These are phyloP conservation scores for Escallonia rubra DNA, from an alignment of 129 eudicot genomes.

Conservation along the genomic window DNA sequence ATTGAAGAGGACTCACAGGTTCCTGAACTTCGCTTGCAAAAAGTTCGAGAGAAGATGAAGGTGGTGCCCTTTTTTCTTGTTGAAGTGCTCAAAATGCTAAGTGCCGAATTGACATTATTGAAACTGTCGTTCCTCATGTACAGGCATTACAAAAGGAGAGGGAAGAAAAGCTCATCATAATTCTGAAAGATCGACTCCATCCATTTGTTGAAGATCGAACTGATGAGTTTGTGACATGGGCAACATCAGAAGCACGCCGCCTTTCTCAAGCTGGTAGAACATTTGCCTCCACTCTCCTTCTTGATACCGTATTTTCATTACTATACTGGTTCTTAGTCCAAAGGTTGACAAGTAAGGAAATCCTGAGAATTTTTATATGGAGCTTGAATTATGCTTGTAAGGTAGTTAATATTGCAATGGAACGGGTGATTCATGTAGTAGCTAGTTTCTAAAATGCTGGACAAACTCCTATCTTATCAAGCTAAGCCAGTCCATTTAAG, in stretches of 20 bases:
- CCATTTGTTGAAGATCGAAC: conserved; percentile 60
- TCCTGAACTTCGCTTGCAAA: conserved; percentile 60
- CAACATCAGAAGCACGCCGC: conserved; percentile 63
- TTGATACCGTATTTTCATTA: not conserved
- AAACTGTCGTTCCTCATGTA: conserved; percentile 3
- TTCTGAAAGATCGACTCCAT: conserved; percentile 63
- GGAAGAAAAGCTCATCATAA: conserved; percentile 60
- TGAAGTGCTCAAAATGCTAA: not conserved
- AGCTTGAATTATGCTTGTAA: no score
- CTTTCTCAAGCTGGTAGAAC: conserved; percentile 80
- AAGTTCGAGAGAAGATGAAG: conserved; percentile 75
- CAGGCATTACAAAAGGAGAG: conserved; percentile 76
- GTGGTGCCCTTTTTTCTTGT: conserved; percentile 21
- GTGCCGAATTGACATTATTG: not conserved
- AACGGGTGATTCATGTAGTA: no score
- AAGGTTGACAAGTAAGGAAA: not conserved
- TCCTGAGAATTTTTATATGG: no score
- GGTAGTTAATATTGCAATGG: no score
- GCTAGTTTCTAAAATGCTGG: no score
- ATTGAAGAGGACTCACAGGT: conserved; percentile 49
- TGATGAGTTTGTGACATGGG: conserved; percentile 67
- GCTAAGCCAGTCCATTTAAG: no score
- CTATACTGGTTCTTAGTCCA: not conserved
- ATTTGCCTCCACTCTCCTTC: conserved; percentile 9
- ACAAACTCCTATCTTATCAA: no score